Percentiles rank a stretch among this genome's conserved stretches.
phyloP scores from a whole-genome alignment of 208 protist species.

The Crithidia thermophila region DNA sequence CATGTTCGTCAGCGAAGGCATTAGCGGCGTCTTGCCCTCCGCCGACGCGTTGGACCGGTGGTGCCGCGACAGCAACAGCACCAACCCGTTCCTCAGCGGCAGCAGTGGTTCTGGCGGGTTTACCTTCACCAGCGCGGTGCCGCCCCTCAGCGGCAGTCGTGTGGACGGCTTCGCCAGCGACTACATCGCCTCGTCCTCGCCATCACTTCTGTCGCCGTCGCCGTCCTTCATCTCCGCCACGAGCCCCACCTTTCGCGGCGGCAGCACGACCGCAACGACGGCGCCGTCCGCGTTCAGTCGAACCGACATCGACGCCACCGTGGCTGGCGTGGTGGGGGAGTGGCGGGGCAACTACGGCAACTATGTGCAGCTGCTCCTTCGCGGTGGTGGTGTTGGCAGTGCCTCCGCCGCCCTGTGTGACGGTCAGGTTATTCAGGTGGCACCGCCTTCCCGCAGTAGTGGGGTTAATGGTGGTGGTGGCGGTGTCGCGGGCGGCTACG shows the following conservation, averaged over 20 bases:
- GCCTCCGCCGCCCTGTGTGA: constrained; percentile 2
- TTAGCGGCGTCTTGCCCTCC: background rate
- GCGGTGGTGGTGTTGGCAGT: constrained; percentile 2
- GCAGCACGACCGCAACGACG: background rate
- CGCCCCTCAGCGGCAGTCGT: too few species aligned
- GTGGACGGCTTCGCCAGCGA: background rate
- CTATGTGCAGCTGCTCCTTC: constrained; percentile 27
- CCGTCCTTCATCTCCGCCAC: background rate
- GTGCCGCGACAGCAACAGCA: constrained; percentile 22
- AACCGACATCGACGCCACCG: constrained; percentile 13
- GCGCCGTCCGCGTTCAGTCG: background rate
- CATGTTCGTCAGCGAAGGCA: constrained; percentile 3
- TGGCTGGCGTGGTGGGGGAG: constrained; percentile 24
- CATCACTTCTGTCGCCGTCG: background rate
- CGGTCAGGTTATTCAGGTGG: background rate
- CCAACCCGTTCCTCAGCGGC: background rate
- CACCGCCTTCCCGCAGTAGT: too few species aligned
- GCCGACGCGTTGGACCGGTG: constrained; percentile 18
- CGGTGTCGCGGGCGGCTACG: background rate
- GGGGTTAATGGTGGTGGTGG: background rate
- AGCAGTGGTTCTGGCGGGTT: background rate
- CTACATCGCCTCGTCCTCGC: background rate
- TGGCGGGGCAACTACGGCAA: constrained; percentile 30
- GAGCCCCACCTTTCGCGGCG: background rate
- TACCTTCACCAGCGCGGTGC: background rate